phyloP scores from a whole-genome alignment of 129 eudicot species.

The Kitagawia praeruptora region DNA sequence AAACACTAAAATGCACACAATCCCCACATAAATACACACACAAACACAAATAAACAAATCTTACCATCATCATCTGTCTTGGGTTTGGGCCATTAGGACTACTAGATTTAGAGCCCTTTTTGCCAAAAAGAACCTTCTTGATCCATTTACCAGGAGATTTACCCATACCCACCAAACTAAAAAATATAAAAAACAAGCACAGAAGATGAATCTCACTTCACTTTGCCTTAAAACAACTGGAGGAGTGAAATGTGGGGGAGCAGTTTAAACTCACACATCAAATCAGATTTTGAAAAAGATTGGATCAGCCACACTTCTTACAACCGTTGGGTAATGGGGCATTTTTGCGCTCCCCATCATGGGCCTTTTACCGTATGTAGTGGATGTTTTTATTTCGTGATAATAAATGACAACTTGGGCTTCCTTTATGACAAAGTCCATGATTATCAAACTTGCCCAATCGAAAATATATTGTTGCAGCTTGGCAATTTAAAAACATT shows the following conservation, averaged over 20 bases:
- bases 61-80: neutral
- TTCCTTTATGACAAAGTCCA: neutral
- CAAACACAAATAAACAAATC: neutral
- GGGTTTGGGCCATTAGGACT: neutral
- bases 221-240: neutral
- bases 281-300: neutral
- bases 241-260: neutral
- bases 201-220: neutral
- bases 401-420: neutral
- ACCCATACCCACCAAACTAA: slow-evolving; percentile 6
- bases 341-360: neutral
- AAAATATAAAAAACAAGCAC: neutral
- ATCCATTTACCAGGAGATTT: slow-evolving; percentile 12
- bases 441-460: neutral
- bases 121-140: slow-evolving; percentile 6
- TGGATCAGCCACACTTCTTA: neutral
- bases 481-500: no score
- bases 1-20: neutral
- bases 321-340: neutral
- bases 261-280: neutral
- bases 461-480: no score
- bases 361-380: neutral
- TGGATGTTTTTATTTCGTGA: neutral
- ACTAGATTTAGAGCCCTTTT: neutral
- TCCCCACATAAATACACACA: neutral